Evolutionary conservation across 495 filamentous ascomycete genomes (phyloP).

Genomic region (Hypoxylon intermedium): DNA sequence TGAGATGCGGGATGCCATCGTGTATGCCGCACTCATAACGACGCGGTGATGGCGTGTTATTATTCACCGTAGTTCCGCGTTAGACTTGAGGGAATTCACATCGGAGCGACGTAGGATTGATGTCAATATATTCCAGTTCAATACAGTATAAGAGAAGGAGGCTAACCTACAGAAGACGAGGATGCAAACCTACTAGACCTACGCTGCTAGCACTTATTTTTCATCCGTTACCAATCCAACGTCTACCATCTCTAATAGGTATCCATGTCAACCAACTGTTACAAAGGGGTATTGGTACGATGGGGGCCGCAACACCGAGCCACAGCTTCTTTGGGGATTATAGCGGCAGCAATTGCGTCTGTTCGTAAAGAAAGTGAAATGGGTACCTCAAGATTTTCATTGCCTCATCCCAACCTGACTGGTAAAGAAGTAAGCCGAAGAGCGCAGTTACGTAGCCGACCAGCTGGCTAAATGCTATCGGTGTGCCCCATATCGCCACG

Average conservation of each 20-base stretch:
- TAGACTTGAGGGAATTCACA: no score
- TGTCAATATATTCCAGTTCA: neutral
- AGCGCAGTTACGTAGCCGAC: conserved; percentile 73
- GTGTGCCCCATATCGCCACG: conserved; percentile 70
- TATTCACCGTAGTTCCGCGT: no score
- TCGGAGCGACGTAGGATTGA: neutral
- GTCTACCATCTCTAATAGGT: conserved; percentile 11
- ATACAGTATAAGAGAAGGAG: neutral
- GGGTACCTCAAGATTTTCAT: conserved; percentile 60
- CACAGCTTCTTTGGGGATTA: conserved; percentile 1
- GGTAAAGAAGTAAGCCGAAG: conserved; percentile 70
- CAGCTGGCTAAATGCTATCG: conserved; percentile 64
- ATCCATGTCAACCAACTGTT: conserved; percentile 24
- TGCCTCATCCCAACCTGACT: conserved; percentile 70
- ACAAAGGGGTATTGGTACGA: conserved; percentile 4
- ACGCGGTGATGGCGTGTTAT: no score
- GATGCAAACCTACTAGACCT: neutral
- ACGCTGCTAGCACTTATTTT: neutral
- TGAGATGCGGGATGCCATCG: no score
- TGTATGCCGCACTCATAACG: no score
- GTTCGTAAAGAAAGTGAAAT: neutral
- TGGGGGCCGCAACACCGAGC: conserved; percentile 3
- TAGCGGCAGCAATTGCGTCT: neutral
- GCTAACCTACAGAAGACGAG: neutral
- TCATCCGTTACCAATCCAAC: conserved; percentile 5